These are phyloP conservation scores for Volvox africanus DNA, from an alignment of 139 green algal genomes.

Conservation along the genomic window DNA sequence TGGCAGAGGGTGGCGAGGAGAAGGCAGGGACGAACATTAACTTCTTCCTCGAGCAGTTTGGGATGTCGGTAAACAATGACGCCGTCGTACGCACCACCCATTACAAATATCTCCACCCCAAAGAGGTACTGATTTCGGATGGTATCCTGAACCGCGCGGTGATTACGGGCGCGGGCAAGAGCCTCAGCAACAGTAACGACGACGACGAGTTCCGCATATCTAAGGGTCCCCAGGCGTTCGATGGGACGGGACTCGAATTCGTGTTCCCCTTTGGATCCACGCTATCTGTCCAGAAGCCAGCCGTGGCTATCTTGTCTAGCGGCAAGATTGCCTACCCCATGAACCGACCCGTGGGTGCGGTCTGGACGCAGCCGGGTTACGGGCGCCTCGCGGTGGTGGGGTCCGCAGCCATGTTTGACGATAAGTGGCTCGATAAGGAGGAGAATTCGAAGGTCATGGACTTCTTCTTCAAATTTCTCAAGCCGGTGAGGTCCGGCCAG, in stretches of 20 bases:
- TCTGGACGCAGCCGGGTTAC: constrained; percentile 68
- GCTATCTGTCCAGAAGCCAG: constrained; percentile 77
- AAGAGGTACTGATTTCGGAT: constrained; percentile 83
- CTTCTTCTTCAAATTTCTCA: constrained; percentile 87
- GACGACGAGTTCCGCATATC: constrained; percentile 56
- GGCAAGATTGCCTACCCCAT: constrained; percentile 86
- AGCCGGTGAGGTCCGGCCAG: constrained; percentile 54
- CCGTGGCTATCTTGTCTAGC: constrained; percentile 81
- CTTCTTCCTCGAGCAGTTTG: constrained; percentile 86
- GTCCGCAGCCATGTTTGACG: constrained; percentile 80
- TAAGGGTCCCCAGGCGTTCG: constrained; percentile 56
- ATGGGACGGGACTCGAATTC: constrained; percentile 75
- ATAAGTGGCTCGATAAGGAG: constrained; percentile 91
- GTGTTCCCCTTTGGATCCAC: constrained; percentile 87
- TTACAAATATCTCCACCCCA: constrained; percentile 91
- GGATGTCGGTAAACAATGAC: constrained; percentile 81
- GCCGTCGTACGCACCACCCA: constrained; percentile 79
- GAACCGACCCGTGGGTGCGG: constrained; percentile 77
- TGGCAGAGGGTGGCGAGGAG: constrained; percentile 76
- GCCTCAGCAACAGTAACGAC: constrained; percentile 21
- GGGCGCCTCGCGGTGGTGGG: constrained; percentile 83
- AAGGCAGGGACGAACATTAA: constrained; percentile 84
- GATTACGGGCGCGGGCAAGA: constrained; percentile 58
- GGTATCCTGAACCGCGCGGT: constrained; percentile 86
- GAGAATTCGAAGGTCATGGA: constrained; percentile 87